Percentiles rank a stretch among this genome's conserved stretches.
Evolutionary conservation across 176 grass and related monocot genomes (phyloP).

Genomic region (Lolium perenne): DNA sequence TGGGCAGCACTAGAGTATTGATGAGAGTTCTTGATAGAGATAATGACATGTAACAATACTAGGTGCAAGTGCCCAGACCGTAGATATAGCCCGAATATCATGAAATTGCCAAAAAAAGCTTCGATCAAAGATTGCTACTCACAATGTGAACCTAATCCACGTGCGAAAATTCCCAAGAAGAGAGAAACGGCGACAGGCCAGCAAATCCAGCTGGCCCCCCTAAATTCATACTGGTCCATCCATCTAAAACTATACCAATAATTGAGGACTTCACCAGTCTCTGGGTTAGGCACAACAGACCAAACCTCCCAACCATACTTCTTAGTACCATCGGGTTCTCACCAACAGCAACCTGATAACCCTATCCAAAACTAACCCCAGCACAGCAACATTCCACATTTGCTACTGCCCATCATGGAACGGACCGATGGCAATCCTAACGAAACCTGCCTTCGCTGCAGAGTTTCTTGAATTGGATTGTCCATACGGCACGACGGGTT

Average conservation of each 20-base stretch:
- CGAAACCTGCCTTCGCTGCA: not conserved
- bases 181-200: slow-evolving; percentile 19
- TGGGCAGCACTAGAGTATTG: not conserved
- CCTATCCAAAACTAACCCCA: not conserved
- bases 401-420: not conserved
- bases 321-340: not conserved
- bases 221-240: slow-evolving; percentile 16
- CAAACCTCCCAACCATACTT: slow-evolving; percentile 24
- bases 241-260: slow-evolving; percentile 19
- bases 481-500: not conserved
- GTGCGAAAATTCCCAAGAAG: not conserved
- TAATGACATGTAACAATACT: not conserved
- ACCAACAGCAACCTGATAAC: not conserved
- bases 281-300: slow-evolving; percentile 29
- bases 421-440: not conserved
- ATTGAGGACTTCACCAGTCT: not conserved
- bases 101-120: not conserved
- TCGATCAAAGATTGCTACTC: not conserved
- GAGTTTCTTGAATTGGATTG: not conserved
- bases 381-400: not conserved
- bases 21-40: slow-evolving; percentile 14
- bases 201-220: slow-evolving; percentile 38
- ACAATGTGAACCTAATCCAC: slow-evolving; percentile 19
- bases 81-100: not conserved
- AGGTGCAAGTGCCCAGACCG: not conserved